These are phyloP conservation scores for Eragrostis tef DNA, from an alignment of 202 grass and related monocot species.

Conservation along the genomic window DNA sequence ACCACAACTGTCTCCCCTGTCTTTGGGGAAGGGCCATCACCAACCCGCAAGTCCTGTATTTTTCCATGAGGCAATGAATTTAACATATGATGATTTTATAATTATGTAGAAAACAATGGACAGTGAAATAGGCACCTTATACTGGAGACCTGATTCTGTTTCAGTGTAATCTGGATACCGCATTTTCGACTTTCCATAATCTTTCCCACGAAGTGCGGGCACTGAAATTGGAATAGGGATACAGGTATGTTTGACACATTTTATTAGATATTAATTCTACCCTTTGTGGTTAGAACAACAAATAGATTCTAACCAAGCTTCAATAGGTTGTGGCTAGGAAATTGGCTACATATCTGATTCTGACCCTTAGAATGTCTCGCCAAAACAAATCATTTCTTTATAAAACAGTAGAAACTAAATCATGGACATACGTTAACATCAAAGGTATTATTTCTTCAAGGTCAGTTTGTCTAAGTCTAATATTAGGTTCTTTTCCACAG, in stretches of 20 bases:
- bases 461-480: background rate
- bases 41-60: conserved; percentile 78
- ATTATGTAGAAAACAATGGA: conserved; percentile 38
- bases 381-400: background rate
- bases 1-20: conserved; percentile 84
- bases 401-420: background rate
- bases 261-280: background rate
- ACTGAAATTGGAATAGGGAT: conserved; percentile 48
- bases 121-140: conserved; percentile 64
- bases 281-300: background rate
- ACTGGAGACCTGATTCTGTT: conserved; percentile 93
- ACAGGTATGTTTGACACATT: background rate
- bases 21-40: conserved; percentile 74
- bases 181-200: conserved; percentile 99
- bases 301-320: background rate
- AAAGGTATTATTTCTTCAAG: background rate
- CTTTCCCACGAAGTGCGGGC: conserved; percentile 91
- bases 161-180: conserved; percentile 95
- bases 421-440: background rate
- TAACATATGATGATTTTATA: conserved; percentile 1
- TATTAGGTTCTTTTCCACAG: conserved; percentile 1
- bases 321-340: background rate
- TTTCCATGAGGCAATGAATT: conserved; percentile 25
- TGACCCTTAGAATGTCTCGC: background rate
- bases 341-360: background rate